Conservation (phyloP, 2,329 filamentous ascomycete species). For the Rosellinia necatrix region DNA sequence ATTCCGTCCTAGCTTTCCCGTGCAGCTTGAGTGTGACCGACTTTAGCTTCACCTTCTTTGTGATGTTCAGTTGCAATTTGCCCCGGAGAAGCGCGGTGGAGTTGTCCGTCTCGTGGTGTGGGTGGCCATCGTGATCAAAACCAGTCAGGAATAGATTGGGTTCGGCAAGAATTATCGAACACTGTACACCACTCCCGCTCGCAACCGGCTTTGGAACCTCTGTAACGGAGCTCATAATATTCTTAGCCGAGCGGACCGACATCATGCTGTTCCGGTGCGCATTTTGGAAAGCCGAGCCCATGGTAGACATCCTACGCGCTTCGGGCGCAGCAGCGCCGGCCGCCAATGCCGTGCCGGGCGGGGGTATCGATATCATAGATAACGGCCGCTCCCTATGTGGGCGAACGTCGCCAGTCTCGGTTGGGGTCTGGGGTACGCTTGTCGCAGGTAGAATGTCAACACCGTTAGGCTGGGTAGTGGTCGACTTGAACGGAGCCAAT, state of each 20-base stretch:
- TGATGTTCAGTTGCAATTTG: constrained; percentile 77
- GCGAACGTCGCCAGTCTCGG: constrained; percentile 21
- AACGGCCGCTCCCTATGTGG: constrained; percentile 27
- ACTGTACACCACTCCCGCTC: constrained; percentile 74
- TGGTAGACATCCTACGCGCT: constrained; percentile 33
- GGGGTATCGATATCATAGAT: constrained; percentile 36
- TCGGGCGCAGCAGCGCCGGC: constrained; percentile 38
- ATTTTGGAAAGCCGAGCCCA: constrained; percentile 35
- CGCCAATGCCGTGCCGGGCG: constrained; percentile 30
- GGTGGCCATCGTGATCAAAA: constrained; percentile 72
- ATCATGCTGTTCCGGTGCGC: constrained; percentile 55
- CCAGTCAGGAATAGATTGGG: constrained; percentile 80
- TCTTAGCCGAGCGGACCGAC: constrained; percentile 57
- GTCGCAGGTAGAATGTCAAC: constrained; percentile 24
- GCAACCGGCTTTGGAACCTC: constrained; percentile 75
- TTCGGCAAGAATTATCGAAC: constrained; percentile 76
- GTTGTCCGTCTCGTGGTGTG: constrained; percentile 59
- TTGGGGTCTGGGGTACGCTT: constrained; percentile 23
- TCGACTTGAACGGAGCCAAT: constrained; percentile 39
- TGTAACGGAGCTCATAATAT: constrained; percentile 56
- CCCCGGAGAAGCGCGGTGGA: constrained; percentile 83
- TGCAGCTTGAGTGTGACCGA: constrained; percentile 84
- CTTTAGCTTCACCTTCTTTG: constrained; percentile 92
- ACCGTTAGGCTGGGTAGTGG: constrained; percentile 32
- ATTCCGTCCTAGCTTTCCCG: constrained; percentile 86